Evolutionary conservation across 2,329 filamentous ascomycete genomes (phyloP).

Genomic region (Ophiostoma quercus): DNA sequence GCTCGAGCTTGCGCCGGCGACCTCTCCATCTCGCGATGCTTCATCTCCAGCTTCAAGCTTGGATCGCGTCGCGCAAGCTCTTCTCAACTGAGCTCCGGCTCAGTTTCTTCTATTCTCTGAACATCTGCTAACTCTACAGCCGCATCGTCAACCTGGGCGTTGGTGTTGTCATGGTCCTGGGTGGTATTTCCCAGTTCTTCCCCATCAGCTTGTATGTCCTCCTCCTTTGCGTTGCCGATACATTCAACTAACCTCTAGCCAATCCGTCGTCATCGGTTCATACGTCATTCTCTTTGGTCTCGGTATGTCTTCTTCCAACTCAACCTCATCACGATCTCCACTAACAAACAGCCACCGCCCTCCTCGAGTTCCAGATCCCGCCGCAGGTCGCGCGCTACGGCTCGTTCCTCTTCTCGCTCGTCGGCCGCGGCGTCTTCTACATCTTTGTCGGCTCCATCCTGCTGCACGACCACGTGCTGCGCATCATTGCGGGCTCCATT

Average conservation of each 20-base stretch:
- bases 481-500: constrained; percentile 70
- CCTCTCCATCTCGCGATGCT: no score
- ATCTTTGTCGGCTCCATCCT: constrained; percentile 88
- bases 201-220: constrained; percentile 51
- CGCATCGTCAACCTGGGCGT: constrained; percentile 91
- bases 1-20: neutral
- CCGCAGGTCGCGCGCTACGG: constrained; percentile 89
- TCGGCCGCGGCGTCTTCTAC: constrained; percentile 95
- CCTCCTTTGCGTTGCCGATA: neutral
- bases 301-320: constrained; percentile 48
- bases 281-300: constrained; percentile 92
- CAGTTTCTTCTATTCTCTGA: neutral
- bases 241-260: constrained; percentile 40
- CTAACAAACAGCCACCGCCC: constrained; percentile 53
- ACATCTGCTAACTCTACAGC: constrained; percentile 44
- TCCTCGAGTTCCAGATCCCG: constrained; percentile 90
- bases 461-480: constrained; percentile 60
- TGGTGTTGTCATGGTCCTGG: constrained; percentile 80
- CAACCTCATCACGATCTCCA: neutral
- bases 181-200: constrained; percentile 72
- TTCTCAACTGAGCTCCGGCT: neutral
- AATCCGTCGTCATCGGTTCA: constrained; percentile 69
- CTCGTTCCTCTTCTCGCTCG: constrained; percentile 95
- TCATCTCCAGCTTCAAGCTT: neutral
- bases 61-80: neutral